Base-by-base conservation (phyloP, 2,329 filamentous ascomycete species). In the Alternaria sp. region DNA sequence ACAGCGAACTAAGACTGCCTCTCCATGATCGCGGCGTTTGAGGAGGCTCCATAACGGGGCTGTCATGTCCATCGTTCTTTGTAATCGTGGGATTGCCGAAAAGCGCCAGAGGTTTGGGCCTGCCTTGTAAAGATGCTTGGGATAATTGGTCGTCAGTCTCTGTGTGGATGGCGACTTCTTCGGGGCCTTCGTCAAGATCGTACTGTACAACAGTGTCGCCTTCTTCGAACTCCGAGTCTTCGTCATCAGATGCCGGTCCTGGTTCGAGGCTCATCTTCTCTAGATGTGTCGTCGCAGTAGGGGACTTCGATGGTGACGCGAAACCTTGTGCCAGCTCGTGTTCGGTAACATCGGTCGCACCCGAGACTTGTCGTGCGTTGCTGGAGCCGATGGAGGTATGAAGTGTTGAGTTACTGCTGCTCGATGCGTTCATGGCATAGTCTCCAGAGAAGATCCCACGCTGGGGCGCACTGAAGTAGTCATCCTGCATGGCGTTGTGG, bases 201-300 rank as follows among this genome's bases (percentile, higher is more conserved):
- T 75, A 73, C 46, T 79, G 76, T 4, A 79, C 64, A 5, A 79
- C 67, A 7, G 77, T 79, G 44, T 78, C 76, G 10, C 72, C 77
- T 54, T 79, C 77, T 17, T 79, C 77, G 43, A 77, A 79, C 4
- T 73, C 70, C 3, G 69, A 75, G 15, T 76, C 75, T 15, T 73
- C 71, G n/a, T 76, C 71, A 15, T 17, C 43, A 13, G 47, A 11
- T 11, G 62, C 28, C 21, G 36, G 49, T 25, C 58, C 65, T 23
- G 58, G 50, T 19, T 64, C 61, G n/a, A 51, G 32, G 30, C 23
- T 54, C 6, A 30, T 17, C 6, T 65, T 25, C 3, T 50, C 43
- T n/a, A 30, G 19, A 26, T 26, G 36, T 19, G 57, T 30, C 9
- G 21, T 30, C 2, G 40, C 43, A 43, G 8, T 23, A n/a, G 25